A percentile compares a stretch with the other conserved stretches of the same genome.
Evolutionary conservation across 2,329 filamentous ascomycete species (phyloP).

Genomic region (Sclerotinia trifoliorum): DNA sequence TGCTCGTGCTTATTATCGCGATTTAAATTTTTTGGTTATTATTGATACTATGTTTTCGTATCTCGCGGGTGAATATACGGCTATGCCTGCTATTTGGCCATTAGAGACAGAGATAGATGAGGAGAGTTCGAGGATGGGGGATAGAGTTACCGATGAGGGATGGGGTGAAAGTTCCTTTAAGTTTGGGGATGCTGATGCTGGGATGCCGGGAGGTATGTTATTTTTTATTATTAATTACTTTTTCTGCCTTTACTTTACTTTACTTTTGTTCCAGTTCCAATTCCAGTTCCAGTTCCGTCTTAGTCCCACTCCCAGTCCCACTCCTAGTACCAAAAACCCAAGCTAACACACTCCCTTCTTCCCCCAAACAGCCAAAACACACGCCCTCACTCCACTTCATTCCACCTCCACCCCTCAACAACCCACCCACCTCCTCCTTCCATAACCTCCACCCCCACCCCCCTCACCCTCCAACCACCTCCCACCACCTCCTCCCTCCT

Average conservation of each 20-base stretch:
- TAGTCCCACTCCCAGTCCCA: no score
- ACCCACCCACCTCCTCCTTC: no score
- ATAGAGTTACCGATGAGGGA: not conserved
- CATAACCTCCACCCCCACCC: constrained; percentile 24
- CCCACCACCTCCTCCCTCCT: constrained; percentile 25
- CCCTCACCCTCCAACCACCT: constrained; percentile 19
- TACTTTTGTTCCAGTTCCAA: no score
- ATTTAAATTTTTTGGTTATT: constrained; percentile 26
- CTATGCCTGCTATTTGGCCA: not conserved
- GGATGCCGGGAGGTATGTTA: not conserved
- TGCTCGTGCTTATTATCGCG: constrained; percentile 24
- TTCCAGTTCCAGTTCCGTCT: no score
- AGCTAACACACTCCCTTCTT: no score
- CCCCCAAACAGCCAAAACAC: no score
- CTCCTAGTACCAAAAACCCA: no score
- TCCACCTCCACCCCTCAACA: not conserved
- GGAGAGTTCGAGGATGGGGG: not conserved
- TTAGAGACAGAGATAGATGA: not conserved
- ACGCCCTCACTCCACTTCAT: no score
- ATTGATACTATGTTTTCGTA: constrained; percentile 4
- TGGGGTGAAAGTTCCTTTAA: not conserved
- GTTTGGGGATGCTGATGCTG: not conserved
- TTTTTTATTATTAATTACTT: no score
- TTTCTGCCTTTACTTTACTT: not conserved
- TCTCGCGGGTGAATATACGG: not conserved